A percentile compares a stretch with the other conserved stretches of the same genome.
phyloP scores from a whole-genome alignment of 176 grass and related monocot species.

The Hyparrhenia diplandra region DNA sequence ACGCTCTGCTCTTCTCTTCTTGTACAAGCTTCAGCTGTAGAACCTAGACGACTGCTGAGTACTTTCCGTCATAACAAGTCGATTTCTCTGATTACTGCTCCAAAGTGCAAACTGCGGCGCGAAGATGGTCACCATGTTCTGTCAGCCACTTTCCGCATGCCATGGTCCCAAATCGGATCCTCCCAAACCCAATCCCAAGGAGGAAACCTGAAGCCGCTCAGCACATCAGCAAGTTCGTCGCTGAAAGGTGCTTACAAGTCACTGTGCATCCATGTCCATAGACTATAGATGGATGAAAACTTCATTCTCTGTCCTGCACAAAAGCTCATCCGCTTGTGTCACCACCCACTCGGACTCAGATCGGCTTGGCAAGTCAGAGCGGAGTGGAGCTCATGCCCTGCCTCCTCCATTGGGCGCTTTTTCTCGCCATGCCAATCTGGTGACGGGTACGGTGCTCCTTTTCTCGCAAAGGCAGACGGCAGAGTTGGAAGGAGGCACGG shows the following conservation, averaged over 20 bases:
- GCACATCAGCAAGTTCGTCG: neutral
- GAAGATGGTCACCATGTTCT: constrained; percentile 28
- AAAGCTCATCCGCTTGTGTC: constrained; percentile 25
- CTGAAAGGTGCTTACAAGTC: neutral
- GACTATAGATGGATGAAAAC: neutral
- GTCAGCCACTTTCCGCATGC: constrained; percentile 12
- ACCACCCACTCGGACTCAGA: constrained; percentile 41
- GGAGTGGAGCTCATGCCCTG: constrained; percentile 32
- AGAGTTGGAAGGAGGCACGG: constrained; percentile 10
- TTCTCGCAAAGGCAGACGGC: constrained; percentile 6
- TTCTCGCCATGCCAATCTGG: neutral
- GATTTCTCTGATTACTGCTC: neutral
- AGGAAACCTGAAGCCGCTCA: constrained; percentile 8
- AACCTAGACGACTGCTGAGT: too few relatives aligned
- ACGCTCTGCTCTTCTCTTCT: neutral
- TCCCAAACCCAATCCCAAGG: neutral
- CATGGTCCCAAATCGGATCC: neutral
- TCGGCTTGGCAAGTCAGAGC: constrained; percentile 7
- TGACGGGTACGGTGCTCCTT: neutral
- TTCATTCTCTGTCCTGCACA: constrained; percentile 9
- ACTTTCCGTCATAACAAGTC: neutral
- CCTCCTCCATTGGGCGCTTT: constrained; percentile 5
- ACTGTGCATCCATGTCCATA: neutral
- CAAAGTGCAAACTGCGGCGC: neutral
- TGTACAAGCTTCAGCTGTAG: neutral